phyloP scores from a whole-genome alignment of 2,329 filamentous ascomycete genomes.

The Alternaria alternata region DNA sequence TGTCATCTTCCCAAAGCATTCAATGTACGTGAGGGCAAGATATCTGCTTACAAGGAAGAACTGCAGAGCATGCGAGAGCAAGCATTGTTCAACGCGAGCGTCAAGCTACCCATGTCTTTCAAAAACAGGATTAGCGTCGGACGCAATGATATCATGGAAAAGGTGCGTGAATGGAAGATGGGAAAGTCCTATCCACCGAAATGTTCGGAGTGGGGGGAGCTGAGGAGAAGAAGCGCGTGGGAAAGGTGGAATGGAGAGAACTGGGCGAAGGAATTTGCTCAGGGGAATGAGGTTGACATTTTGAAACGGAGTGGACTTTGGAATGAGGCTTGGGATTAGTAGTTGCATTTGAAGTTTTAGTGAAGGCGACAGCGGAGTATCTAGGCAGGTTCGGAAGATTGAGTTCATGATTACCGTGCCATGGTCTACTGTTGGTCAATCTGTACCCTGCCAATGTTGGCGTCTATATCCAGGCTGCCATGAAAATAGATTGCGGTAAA shows the following conservation, averaged over 20 bases:
- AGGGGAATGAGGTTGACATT: not conserved
- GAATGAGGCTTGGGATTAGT: not conserved
- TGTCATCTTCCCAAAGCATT: slow-evolving; percentile 1
- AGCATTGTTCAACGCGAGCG: not conserved
- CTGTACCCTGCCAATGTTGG: not conserved
- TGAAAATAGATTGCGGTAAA: not conserved
- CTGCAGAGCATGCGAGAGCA: not conserved
- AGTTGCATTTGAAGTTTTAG: not conserved
- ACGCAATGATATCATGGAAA: not conserved
- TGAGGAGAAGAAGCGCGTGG: slow-evolving; percentile 1
- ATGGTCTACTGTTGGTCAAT: no score
- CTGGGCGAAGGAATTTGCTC: slow-evolving; percentile 4
- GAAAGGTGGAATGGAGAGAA: slow-evolving; percentile 16
- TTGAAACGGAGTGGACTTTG: slow-evolving; percentile 1
- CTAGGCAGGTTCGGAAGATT: not conserved
- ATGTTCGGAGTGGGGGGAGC: not conserved
- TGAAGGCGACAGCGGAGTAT: not conserved
- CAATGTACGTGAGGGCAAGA: not conserved
- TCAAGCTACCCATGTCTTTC: not conserved
- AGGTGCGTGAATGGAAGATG: slow-evolving; percentile 11
- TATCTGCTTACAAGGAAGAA: not conserved
- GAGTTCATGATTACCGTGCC: not conserved
- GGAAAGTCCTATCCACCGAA: slow-evolving; percentile 8
- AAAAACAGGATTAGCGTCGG: not conserved
- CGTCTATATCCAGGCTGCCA: not conserved